phyloP scores from a whole-genome alignment of 202 grass and related monocot genomes.

The Brachypodium distachyon region DNA sequence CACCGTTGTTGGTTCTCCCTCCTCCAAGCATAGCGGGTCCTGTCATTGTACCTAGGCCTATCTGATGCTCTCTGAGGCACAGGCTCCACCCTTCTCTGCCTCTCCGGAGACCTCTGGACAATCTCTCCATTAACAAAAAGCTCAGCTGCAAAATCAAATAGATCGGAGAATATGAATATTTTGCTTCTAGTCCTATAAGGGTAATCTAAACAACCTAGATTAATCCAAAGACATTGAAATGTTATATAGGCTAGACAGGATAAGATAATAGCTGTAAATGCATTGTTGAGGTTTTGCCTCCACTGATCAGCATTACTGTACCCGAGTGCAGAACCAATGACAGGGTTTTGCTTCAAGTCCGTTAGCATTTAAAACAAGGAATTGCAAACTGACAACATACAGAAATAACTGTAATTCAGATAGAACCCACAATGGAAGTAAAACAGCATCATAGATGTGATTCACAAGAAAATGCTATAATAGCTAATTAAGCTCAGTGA shows the following conservation, averaged over 20 bases:
- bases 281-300: background rate
- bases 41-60: slow-evolving; percentile 71
- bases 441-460: background rate
- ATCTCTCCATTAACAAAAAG: slow-evolving; percentile 87
- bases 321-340: slow-evolving; percentile 19
- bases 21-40: slow-evolving; percentile 51
- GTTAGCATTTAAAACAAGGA: slow-evolving; percentile 30
- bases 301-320: slow-evolving; percentile 6
- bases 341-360: background rate
- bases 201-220: background rate
- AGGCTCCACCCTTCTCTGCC: slow-evolving; percentile 78
- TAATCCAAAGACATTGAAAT: background rate
- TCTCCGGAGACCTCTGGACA: slow-evolving; percentile 69
- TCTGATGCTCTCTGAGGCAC: slow-evolving; percentile 62
- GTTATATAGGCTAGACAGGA: background rate
- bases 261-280: background rate
- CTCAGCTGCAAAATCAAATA: slow-evolving; percentile 50
- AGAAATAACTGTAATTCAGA: background rate
- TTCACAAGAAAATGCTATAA: background rate
- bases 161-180: background rate
- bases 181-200: background rate
- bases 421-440: background rate
- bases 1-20: slow-evolving; percentile 57
- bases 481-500: background rate
- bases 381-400: background rate